Conservation (phyloP, 805 yeast species). For the Kodamaea hsintzibuensis region DNA sequence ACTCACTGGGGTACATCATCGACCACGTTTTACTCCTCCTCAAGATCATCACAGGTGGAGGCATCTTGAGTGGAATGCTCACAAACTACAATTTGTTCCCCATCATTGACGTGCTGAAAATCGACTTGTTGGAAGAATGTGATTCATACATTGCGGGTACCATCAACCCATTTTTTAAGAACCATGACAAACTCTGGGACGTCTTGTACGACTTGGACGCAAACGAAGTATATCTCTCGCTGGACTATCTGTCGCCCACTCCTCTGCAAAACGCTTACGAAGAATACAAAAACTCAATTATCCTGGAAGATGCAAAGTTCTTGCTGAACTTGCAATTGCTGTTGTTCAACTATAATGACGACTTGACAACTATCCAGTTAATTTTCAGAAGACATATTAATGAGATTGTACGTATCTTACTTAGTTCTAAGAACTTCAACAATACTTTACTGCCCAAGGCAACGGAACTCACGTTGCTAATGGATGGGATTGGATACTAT, state of each 20-base stretch:
- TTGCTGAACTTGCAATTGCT: constrained; percentile 43
- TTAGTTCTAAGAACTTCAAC: constrained; percentile 39
- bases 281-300: constrained; percentile 35
- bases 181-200: constrained; percentile 58
- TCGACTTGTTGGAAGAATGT: constrained; percentile 47
- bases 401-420: constrained; percentile 39
- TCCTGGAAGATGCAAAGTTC: constrained; percentile 47
- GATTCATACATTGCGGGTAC: constrained; percentile 61
- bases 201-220: constrained; percentile 59
- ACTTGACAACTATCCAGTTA: constrained; percentile 45
- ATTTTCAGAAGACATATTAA: constrained; percentile 46
- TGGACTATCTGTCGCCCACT: constrained; percentile 14
- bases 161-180: constrained; percentile 63
- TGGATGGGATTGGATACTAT: constrained; percentile 45
- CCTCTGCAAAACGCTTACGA: constrained; percentile 1
- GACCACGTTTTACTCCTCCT: constrained; percentile 39
- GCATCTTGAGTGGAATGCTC: constrained; percentile 43
- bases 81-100: constrained; percentile 51
- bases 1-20: constrained; percentile 44
- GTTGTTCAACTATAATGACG: constrained; percentile 47
- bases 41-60: constrained; percentile 44
- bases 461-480: constrained; percentile 25
- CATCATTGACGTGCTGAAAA: constrained; percentile 58
- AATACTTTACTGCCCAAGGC: constrained; percentile 17
- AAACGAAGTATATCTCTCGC: constrained; percentile 39